phyloP scores from a whole-genome alignment of 2,329 filamentous ascomycete genomes.

The Botrytis squamosa region DNA sequence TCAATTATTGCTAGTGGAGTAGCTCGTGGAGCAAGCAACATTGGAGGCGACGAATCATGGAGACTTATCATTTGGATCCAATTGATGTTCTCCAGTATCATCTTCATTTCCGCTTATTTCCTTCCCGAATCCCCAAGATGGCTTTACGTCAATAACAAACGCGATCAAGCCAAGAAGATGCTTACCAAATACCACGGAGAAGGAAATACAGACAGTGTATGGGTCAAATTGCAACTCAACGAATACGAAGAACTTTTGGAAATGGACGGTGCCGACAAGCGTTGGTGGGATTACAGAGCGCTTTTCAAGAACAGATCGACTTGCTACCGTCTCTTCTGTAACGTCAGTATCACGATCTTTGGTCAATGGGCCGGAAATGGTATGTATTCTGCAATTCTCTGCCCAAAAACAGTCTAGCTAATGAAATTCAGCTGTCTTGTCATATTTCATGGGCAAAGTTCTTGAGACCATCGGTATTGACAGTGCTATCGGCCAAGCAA shows the following conservation, averaged over 20 bases:
- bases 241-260: conserved; percentile 51
- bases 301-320: conserved; percentile 51
- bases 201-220: conserved; percentile 49
- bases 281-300: conserved; percentile 56
- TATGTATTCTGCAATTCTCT: conserved; percentile 15
- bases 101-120: conserved; percentile 50
- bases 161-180: conserved; percentile 51
- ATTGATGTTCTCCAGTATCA: conserved; percentile 46
- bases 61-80: conserved; percentile 53
- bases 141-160: conserved; percentile 56
- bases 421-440: conserved; percentile 39
- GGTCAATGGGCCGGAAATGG: conserved; percentile 50
- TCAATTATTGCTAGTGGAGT: conserved; percentile 55
- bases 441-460: conserved; percentile 56
- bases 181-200: conserved; percentile 57
- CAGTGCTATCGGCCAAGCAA: conserved; percentile 49
- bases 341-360: conserved; percentile 52
- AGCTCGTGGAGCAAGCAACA: conserved; percentile 50
- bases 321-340: conserved; percentile 51
- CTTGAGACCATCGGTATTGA: conserved; percentile 52
- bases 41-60: conserved; percentile 47
- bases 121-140: conserved; percentile 63
- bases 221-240: conserved; percentile 50
- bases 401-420: conserved; percentile 14
- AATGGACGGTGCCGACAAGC: conserved; percentile 52